Evolutionary conservation across 352 stramenopile genomes (phyloP), one percentile per base, ranked within the genome.

Genomic region (Phytophthora macrochlamydospora): DNA sequence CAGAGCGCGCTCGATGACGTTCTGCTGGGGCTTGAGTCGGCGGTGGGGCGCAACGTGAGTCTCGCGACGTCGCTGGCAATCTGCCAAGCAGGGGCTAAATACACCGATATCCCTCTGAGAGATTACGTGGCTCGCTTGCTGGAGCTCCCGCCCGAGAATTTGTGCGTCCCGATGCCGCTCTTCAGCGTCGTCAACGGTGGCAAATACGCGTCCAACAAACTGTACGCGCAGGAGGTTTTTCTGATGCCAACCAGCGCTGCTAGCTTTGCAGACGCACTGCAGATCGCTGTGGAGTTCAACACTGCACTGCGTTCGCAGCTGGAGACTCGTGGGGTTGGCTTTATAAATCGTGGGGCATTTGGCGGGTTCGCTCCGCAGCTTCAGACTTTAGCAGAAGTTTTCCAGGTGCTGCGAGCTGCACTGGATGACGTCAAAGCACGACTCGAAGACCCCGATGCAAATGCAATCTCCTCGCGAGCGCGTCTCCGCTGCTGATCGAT

Each of bases 151-250:
- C 31, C 74, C 0, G 79, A 89, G 57, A 82, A 59, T 32, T 54
- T 75, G 11, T 88, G 81, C 32, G 33, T 91, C 0, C 84, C 86
- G 3, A 90, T 94, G 80, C 86, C 86, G 29, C 69, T 90, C 3
- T 89, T 94, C 14, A 92, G 82, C 40, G 53, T 94, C 24, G 56
- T 91, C 37, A 92, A 94, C 46, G 83, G 71, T n/a, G 83, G 79
- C 28, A 72, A 60, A 29, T 78, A 82, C 56, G 81, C 73, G 43
- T 88, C 85, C 31, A 92, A 83, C 69, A 89, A 91, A 51, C 75
- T 94, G 3, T 89, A 81, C 50, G 69, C 76, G 2, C 81, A 90
- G 40, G 86, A 94, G 35, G 75, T 94, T 9, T 62, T 91, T 13
- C 54, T 92, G 38, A 60, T 59, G 0, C 86, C 86, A 0, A 73